Evolutionary conservation across 306 rosid genomes (phyloP).

Genomic region (Trifolium dubium): DNA sequence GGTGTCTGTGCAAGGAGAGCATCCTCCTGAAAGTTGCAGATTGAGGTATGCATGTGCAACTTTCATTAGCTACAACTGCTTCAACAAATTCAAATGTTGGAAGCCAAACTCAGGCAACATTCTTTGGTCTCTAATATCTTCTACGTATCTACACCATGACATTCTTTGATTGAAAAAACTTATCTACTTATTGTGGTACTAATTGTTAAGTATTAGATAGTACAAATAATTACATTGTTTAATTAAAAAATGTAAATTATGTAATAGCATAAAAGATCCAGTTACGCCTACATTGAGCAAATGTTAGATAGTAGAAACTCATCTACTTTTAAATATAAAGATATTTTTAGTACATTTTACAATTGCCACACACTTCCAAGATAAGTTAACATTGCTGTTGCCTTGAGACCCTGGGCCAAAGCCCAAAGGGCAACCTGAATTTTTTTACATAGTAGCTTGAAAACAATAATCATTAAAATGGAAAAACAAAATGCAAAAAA

Average conservation of each 20-base stretch:
- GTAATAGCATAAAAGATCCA: not conserved
- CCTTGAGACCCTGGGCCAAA: constrained; percentile 4
- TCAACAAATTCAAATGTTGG: no score
- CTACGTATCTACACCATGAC: no score
- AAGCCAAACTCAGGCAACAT: no score
- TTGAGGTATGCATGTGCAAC: no score
- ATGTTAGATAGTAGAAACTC: not conserved
- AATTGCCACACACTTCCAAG: not conserved
- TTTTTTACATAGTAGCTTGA: constrained; percentile 1
- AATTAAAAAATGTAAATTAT: not conserved
- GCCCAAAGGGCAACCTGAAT: constrained; percentile 1
- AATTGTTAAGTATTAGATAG: no score
- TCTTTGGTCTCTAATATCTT: no score
- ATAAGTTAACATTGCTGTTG: not conserved
- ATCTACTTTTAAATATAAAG: not conserved
- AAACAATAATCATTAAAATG: constrained; percentile 5
- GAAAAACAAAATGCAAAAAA: not conserved
- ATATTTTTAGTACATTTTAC: not conserved
- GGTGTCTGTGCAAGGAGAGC: no score
- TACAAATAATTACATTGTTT: not conserved
- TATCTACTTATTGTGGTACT: no score
- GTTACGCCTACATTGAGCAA: not conserved
- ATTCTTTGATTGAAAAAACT: no score
- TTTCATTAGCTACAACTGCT: no score
- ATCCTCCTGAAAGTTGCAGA: no score